Evolutionary conservation across 129 eudicot species (phyloP), one percentile per base, ranked within the genome.

Genomic region (Helichrysum umbraculigerum): DNA sequence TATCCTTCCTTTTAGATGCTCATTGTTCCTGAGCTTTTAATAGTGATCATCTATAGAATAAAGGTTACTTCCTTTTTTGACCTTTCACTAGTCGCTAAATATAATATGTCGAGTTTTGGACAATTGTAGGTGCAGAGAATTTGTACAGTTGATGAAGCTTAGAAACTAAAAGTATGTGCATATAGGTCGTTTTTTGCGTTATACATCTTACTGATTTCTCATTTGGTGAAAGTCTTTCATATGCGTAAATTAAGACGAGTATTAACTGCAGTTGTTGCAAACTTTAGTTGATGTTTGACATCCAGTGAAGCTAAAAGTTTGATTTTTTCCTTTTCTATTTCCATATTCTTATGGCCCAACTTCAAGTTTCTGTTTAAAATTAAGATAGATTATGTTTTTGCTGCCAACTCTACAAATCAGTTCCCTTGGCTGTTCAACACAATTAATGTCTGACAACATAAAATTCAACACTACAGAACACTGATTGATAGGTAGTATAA

Each of bases 1-100:
- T 1, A 39, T 35, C 32, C 4, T 67, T 67, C 32, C 69, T 68
- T 73, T 77, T 82, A 66, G 77, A 78, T 77, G 81, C 86, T 35
- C 42, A 32, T 1, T 4, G 19, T 67, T 50, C 54, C 52, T 66
- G 33, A 67, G 72, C 42, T 7, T n/a, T 19, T 37, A 37, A n/a
- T 3, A 35, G 2, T 21, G 8, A 32, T 5, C 33, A 32, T 32
- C 21, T 32, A 65, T 65, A 65, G 70, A 65, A 65, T 65, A 33
- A 65, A 33, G 7, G 62, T 65, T 32, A 32, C 12, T 9, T 3
- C 42, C 6, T 29, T 21, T 35, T 57, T 57, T 19, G 62, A 57
- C 62, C 10, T 57, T 14, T 57, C 12, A 6, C 14, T 19, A 57
- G 29, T 7, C 5, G 17, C 12, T 12, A 3, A 62, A 22, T 62